Evolutionary conservation across 257 asterid species (phyloP).

Genomic region (Osmanthus fragrans): DNA sequence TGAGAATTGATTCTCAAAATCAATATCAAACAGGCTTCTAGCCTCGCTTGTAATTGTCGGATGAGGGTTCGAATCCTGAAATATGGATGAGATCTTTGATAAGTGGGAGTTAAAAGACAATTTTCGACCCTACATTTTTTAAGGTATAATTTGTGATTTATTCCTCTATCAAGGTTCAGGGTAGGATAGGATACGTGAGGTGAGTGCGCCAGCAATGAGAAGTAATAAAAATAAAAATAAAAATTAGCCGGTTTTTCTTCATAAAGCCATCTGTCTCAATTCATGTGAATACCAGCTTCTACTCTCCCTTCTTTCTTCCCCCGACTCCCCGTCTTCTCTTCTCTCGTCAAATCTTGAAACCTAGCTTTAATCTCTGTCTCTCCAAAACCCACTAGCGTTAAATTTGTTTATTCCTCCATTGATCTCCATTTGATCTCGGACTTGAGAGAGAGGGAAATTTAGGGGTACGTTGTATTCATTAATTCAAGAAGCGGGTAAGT

Average conservation of each 20-base stretch:
- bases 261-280: neutral
- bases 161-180: too few relatives aligned
- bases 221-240: too few relatives aligned
- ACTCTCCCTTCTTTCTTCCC: slow-evolving; percentile 14
- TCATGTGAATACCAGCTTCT: neutral
- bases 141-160: too few relatives aligned
- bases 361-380: slow-evolving; percentile 33
- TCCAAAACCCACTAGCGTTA: slow-evolving; percentile 33
- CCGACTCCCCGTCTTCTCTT: slow-evolving; percentile 7
- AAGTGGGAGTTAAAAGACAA: too few relatives aligned
- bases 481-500: slow-evolving; percentile 45
- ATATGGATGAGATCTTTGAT: too few relatives aligned
- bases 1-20: too few relatives aligned
- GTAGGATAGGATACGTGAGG: too few relatives aligned
- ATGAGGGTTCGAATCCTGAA: too few relatives aligned
- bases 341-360: slow-evolving; percentile 37
- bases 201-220: too few relatives aligned
- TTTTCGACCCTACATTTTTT: too few relatives aligned
- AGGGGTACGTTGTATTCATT: slow-evolving; percentile 34
- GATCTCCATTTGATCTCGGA: slow-evolving; percentile 50
- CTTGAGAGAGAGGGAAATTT: slow-evolving; percentile 14
- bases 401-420: slow-evolving; percentile 22
- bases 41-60: too few relatives aligned
- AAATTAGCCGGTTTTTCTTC: slow-evolving; percentile 1
- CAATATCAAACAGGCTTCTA: too few relatives aligned